These are phyloP conservation scores for Lentinula detonsa DNA, from an alignment of 768 basidiomycete species.

Conservation along the genomic window DNA sequence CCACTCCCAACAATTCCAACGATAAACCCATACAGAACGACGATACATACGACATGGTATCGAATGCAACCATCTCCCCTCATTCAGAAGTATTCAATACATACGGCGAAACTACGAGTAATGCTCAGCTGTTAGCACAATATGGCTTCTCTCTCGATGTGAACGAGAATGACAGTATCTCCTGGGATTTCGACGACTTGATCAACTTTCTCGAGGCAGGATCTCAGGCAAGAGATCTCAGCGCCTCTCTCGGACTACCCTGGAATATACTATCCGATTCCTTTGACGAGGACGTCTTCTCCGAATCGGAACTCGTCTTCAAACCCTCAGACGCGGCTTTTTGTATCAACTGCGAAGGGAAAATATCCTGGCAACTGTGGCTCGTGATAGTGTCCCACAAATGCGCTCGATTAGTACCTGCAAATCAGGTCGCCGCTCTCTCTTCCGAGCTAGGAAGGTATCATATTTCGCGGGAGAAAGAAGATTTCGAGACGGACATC, in stretches of 20 bases:
- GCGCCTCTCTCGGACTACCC: neutral
- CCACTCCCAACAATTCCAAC: neutral
- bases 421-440: neutral
- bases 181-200: slow-evolving; percentile 32
- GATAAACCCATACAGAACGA: slow-evolving; percentile 13
- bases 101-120: slow-evolving; percentile 61
- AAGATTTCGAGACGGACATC: neutral
- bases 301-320: neutral
- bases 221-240: neutral
- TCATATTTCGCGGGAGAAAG: neutral
- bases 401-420: neutral
- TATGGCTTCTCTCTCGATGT: slow-evolving; percentile 75
- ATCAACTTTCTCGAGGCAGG: slow-evolving; percentile 7
- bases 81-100: slow-evolving; percentile 68
- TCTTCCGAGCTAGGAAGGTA: neutral
- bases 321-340: neutral
- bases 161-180: slow-evolving; percentile 61
- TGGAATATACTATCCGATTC: neutral
- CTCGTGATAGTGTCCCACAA: neutral
- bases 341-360: slow-evolving; percentile 5
- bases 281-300: neutral
- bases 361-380: slow-evolving; percentile 5
- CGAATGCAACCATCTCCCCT: slow-evolving; percentile 42
- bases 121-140: slow-evolving; percentile 57
- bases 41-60: slow-evolving; percentile 62